These are phyloP conservation scores for Fusarium oligoseptatum DNA, from an alignment of 2,329 filamentous ascomycete genomes.

Conservation along the genomic window DNA sequence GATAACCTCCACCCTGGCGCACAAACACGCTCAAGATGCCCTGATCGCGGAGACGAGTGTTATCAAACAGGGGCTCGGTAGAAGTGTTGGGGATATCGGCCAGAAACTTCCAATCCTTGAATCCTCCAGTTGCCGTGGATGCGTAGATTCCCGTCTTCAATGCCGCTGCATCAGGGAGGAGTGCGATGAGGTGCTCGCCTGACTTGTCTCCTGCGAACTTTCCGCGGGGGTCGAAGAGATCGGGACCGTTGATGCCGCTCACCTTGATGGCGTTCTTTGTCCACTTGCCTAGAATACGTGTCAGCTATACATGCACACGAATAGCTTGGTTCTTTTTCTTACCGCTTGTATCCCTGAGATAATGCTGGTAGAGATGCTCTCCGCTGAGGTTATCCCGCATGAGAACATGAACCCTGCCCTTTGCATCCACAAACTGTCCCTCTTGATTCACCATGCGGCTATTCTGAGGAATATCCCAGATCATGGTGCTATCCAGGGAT, in stretches of 20 bases:
- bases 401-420: constrained; percentile 25
- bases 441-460: constrained; percentile 38
- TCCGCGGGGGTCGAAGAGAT: constrained; percentile 31
- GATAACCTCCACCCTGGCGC: constrained; percentile 20
- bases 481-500: constrained; percentile 16
- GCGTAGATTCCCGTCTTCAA: constrained; percentile 18
- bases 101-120: constrained; percentile 26
- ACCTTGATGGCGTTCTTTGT: constrained; percentile 29
- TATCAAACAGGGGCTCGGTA: constrained; percentile 31
- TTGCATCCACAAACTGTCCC: constrained; percentile 26
- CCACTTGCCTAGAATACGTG: constrained; percentile 2
- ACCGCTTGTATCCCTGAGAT: constrained; percentile 16
- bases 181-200: constrained; percentile 21
- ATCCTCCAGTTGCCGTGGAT: constrained; percentile 4
- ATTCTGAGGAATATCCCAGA: constrained; percentile 31
- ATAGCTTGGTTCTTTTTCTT: accelerated
- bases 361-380: constrained; percentile 30
- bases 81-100: constrained; percentile 29
- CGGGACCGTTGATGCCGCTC: constrained; percentile 23
- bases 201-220: constrained; percentile 30
- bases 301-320: accelerated
- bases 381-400: constrained; percentile 31
- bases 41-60: constrained; percentile 7
- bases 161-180: constrained; percentile 16
- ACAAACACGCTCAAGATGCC: constrained; percentile 28